Evolutionary conservation across 805 yeast species (phyloP).

Genomic region (Torulaspora franciscae): DNA sequence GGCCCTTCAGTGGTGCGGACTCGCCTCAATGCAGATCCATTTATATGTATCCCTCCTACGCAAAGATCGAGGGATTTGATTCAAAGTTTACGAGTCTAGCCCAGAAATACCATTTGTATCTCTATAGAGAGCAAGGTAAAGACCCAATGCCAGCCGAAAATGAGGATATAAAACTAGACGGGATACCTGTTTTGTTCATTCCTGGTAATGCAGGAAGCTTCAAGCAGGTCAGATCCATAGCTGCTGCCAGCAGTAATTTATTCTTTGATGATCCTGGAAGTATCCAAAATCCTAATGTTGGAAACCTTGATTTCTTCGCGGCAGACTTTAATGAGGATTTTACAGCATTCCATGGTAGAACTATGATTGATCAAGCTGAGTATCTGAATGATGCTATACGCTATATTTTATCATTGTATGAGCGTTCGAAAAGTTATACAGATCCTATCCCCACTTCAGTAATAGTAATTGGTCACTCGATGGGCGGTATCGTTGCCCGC

Average conservation of each 20-base stretch:
- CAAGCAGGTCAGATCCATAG: slow-evolving; percentile 86
- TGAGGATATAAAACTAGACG: slow-evolving; percentile 44
- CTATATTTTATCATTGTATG: slow-evolving; percentile 68
- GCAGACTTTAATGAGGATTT: slow-evolving; percentile 95
- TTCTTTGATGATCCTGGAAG: slow-evolving; percentile 38
- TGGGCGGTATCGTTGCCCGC: slow-evolving; percentile 96
- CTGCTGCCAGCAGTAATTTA: slow-evolving; percentile 65
- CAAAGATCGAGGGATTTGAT: slow-evolving; percentile 69
- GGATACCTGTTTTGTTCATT: slow-evolving; percentile 85
- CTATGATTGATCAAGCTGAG: slow-evolving; percentile 90
- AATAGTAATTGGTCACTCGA: slow-evolving; percentile 81
- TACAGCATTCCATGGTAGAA: slow-evolving; percentile 93
- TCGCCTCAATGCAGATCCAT: slow-evolving; percentile 57
- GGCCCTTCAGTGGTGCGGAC: slow-evolving; percentile 42
- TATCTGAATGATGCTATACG: slow-evolving; percentile 81
- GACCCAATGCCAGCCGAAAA: slow-evolving; percentile 49
- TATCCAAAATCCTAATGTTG: slow-evolving; percentile 29
- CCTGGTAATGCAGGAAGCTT: slow-evolving; percentile 98
- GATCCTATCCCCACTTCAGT: slow-evolving; percentile 60
- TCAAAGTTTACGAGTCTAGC: slow-evolving; percentile 57
- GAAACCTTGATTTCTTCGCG: slow-evolving; percentile 74
- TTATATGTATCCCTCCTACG: slow-evolving; percentile 81
- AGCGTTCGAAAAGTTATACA: slow-evolving; percentile 21
- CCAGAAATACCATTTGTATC: slow-evolving; percentile 69
- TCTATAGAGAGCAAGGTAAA: slow-evolving; percentile 78